Evolutionary conservation across 2,329 filamentous ascomycete genomes (phyloP), one percentile per base, ranked within the genome.

Genomic region (Metarhizium album): DNA sequence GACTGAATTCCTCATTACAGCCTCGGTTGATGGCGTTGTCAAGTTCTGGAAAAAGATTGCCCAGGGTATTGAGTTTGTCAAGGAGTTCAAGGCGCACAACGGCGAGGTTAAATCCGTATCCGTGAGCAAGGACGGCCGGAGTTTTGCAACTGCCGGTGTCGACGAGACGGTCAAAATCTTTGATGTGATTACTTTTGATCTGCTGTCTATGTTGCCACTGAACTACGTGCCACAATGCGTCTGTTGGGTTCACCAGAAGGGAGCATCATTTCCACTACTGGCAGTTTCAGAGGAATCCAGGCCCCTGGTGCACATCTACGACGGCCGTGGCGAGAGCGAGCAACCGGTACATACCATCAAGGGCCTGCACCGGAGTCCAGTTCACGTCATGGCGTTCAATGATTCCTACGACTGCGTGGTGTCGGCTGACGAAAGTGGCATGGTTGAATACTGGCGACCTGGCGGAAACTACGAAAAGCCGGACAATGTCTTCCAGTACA

Each of bases 21-120:
- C 87, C 54, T 97, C 93, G 0, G 72, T 87, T 42, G 93, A 98
- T 64, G 94, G 94, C n/a, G 86, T 91, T 1, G 91, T 97, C 59
- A 98, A 98, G 68, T 98, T 98, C 67, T 98, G 93, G 93, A 98
- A 98, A 73, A 98, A 98, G 72, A 80, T 87, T 56, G 84, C 82
- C 2, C 83, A 87, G 33, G 88, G 88, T 1, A 87, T 98, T 52
- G 94, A 98, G 70, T 98, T 98, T 63, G 91, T 97, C 49, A 98
- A 98, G 70, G 90, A 98, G 70, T 98, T 95, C 72, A 85, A 84
- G 63, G 90, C 93, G 7, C 94, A 98, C 69, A 76, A 79, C 52
- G 87, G 88, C 48, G 88, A 94, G 63, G 88, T 97, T 62, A 82
- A 76, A 54, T 86, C 85, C 27, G 87, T 93, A 43, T 93, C 84